Evolutionary conservation across 2,329 filamentous ascomycete genomes (phyloP), one percentile per base, ranked within the genome.

Genomic region (Neoascochyta sp.): DNA sequence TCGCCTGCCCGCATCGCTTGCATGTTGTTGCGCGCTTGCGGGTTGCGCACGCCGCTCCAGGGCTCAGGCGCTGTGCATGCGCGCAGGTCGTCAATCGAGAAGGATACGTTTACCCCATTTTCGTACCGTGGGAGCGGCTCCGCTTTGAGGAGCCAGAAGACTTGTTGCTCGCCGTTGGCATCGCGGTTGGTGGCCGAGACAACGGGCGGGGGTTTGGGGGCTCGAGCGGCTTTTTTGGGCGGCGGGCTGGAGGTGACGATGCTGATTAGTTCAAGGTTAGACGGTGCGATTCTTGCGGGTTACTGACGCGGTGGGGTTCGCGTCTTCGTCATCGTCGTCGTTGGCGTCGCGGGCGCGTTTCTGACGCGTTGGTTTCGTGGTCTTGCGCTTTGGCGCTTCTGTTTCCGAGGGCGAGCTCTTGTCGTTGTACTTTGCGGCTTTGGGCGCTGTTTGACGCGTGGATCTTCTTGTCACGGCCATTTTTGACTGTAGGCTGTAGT

Each of bases 1-100:
- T 98, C 92, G 28, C 89, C 89, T 33, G 81, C 80, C 50, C 86
- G 88, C 92, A 98, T 98, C 7, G 80, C 77, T 16, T 86, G 78
- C 66, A 98, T 81, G 58, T 95, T 87, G 54, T 95, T 96, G 15
- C 86, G 79, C 5, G 90, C 90, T 64, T 60, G 58, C 11, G 54
- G 53, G 29, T 71, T 73, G 25, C 67, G 54, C 21, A 70, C 76
- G 57, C 66, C 92, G 64, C 93, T 84, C 92, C 92, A 98, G 1
- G 86, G 81, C 56, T 96, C 90, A 2, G 90, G 87, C 50, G 77
- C 74, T 1, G 70, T 79, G 52, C 78, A 83, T 1, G 77, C 75
- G 9, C 76, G 74, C 19, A 98, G 67, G 58, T 96, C 89, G 52
- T 96, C 88, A 52, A 98, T 95, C 1, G 88, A 93, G 65, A 96